These are phyloP conservation scores for Aspergillus tubingensis DNA, from an alignment of 2,329 filamentous ascomycete species.

Conservation along the genomic window DNA sequence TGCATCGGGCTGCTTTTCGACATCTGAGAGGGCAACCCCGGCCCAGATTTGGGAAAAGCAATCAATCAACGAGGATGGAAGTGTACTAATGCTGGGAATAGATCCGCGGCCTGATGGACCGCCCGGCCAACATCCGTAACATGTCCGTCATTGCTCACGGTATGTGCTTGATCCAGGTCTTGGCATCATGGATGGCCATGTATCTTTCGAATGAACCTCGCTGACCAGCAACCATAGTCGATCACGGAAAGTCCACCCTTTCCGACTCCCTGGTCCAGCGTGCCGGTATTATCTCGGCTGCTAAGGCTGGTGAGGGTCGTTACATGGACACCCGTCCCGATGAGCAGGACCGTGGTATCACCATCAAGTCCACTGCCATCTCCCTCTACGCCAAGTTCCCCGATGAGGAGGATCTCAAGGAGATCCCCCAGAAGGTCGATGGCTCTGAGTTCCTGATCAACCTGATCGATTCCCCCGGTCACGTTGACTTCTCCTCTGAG, in stretches of 20 bases:
- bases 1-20: background rate
- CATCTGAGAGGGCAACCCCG: background rate
- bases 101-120: conserved; percentile 53
- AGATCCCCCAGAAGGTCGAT: conserved; percentile 83
- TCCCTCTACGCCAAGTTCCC: conserved; percentile 88
- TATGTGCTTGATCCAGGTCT: conserved; percentile 41
- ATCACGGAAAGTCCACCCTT: conserved; percentile 99
- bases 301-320: conserved; percentile 93
- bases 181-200: background rate
- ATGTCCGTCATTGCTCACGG: conserved; percentile 99
- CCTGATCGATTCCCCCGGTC: conserved; percentile 98
- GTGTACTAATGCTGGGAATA: conserved; percentile 23
- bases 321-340: conserved; percentile 96
- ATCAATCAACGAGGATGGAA: too few species aligned
- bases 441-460: conserved; percentile 99
- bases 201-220: background rate
- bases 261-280: conserved; percentile 99
- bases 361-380: conserved; percentile 99
- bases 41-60: background rate
- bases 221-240: conserved; percentile 58
- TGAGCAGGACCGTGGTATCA: conserved; percentile 99
- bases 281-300: conserved; percentile 98
- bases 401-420: conserved; percentile 85
- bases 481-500: conserved; percentile 99
- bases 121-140: conserved; percentile 71